A percentile compares a stretch with the other conserved stretches of the same genome.
These are phyloP conservation scores for Apiospora koreana DNA, from an alignment of 2,329 filamentous ascomycete species.

Conservation along the genomic window DNA sequence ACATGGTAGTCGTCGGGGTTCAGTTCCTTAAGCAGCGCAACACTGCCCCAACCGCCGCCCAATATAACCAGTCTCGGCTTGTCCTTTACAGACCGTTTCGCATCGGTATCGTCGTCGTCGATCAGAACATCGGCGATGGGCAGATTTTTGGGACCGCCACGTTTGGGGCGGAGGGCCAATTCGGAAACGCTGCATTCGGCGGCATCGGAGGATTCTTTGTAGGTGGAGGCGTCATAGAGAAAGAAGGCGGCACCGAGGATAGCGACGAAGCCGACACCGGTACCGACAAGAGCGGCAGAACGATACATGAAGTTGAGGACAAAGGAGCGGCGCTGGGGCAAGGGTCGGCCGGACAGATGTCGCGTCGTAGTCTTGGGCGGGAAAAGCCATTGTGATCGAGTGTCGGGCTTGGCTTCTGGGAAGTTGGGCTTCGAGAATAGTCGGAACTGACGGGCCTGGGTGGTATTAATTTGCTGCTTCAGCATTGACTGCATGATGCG, in stretches of 20 bases:
- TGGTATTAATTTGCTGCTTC: background rate
- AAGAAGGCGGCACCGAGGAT: slow-evolving; percentile 81
- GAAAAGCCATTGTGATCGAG: slow-evolving; percentile 20
- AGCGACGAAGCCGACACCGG: slow-evolving; percentile 71
- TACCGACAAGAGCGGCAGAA: slow-evolving; percentile 71
- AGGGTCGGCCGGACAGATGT: slow-evolving; percentile 52
- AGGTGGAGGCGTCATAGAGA: slow-evolving; percentile 89
- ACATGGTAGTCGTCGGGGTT: slow-evolving; percentile 93
- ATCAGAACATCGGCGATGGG: slow-evolving; percentile 87
- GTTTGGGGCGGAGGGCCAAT: slow-evolving; percentile 75
- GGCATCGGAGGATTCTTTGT: slow-evolving; percentile 68
- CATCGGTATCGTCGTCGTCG: slow-evolving; percentile 80
- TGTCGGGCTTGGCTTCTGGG: background rate
- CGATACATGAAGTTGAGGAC: slow-evolving; percentile 65
- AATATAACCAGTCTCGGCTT: slow-evolving; percentile 93
- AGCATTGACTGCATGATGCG: slow-evolving; percentile 1
- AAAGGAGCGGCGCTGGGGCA: slow-evolving; percentile 49
- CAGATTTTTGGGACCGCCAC: slow-evolving; percentile 91
- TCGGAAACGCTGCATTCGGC: slow-evolving; percentile 82
- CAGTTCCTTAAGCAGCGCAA: slow-evolving; percentile 86
- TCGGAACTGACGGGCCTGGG: background rate
- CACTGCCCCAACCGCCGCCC: slow-evolving; percentile 92
- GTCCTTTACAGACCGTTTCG: slow-evolving; percentile 71
- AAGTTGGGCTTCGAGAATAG: background rate
- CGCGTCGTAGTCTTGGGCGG: slow-evolving; percentile 33